A percentile compares a stretch with the other conserved stretches of the same genome.
Evolutionary conservation across 2,329 filamentous ascomycete genomes (phyloP).

Genomic region (Cercospora sojina): DNA sequence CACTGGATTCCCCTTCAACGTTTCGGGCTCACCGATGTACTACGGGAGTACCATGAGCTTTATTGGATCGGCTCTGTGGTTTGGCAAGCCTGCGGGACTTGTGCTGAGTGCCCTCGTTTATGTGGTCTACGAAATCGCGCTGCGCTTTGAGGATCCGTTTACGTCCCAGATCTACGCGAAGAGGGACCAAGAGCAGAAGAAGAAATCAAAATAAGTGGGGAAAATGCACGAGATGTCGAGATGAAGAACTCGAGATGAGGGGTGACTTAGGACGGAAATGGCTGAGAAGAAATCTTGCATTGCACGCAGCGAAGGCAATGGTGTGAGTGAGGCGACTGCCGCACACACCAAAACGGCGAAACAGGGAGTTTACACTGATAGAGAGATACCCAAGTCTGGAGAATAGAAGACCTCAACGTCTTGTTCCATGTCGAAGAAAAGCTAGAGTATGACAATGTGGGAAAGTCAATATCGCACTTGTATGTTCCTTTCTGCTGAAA

Average conservation of each 20-base stretch:
- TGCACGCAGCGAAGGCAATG: not conserved
- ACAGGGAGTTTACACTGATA: not conserved
- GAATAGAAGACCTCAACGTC: not conserved
- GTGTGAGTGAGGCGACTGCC: not conserved
- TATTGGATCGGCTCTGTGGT: slow-evolving; percentile 78
- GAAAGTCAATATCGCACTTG: not conserved
- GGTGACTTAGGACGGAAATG: not conserved
- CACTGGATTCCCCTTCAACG: slow-evolving; percentile 92
- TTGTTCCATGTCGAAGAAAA: not conserved
- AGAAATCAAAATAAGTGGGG: slow-evolving; percentile 8
- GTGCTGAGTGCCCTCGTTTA: slow-evolving; percentile 73
- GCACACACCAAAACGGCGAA: not conserved
- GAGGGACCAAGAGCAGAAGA: slow-evolving; percentile 58
- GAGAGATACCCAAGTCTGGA: slow-evolving; percentile 25
- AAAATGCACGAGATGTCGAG: slow-evolving; percentile 17
- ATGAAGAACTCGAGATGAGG: slow-evolving; percentile 19
- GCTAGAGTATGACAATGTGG: not conserved
- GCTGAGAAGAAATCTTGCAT: not conserved
- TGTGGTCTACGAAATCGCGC: slow-evolving; percentile 74
- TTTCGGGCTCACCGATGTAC: slow-evolving; percentile 93
- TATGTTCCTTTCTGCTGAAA: not conserved
- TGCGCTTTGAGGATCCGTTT: slow-evolving; percentile 90
- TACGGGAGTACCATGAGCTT: slow-evolving; percentile 92
- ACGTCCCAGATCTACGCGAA: slow-evolving; percentile 90
- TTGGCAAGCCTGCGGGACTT: slow-evolving; percentile 82